Evolutionary conservation across 2,329 filamentous ascomycete species (phyloP).

Genomic region (Gyromitra esculenta): DNA sequence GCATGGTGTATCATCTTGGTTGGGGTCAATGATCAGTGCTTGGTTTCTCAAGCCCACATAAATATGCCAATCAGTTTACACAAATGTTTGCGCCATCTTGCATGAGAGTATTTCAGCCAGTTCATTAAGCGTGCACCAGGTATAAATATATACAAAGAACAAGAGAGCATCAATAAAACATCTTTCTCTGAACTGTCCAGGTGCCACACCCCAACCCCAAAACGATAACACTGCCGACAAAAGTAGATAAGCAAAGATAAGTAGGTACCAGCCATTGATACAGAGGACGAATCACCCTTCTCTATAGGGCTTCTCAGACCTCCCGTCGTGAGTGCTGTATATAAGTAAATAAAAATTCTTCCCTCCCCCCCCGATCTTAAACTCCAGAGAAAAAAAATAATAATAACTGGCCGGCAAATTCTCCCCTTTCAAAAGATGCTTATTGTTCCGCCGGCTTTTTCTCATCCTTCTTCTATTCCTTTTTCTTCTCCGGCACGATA

Average conservation of each 20-base stretch:
- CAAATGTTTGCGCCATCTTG: not conserved
- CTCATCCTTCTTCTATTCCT: not conserved
- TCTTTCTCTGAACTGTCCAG: not conserved
- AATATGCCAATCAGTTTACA: not conserved
- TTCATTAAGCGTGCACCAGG: not conserved
- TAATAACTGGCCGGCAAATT: not conserved
- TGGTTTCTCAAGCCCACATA: constrained; percentile 3
- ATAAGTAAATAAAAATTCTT: not conserved
- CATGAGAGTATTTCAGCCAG: not conserved
- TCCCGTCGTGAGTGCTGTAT: not conserved
- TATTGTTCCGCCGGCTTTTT: not conserved
- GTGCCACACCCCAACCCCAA: not conserved
- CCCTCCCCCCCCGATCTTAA: constrained; percentile 1
- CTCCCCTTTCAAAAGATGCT: not conserved
- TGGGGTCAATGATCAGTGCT: constrained; percentile 29
- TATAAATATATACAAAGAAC: constrained; percentile 14
- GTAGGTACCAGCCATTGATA: constrained; percentile 2
- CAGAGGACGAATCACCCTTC: not conserved
- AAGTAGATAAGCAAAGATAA: not conserved
- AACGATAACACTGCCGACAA: not conserved
- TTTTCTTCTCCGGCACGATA: constrained; percentile 16
- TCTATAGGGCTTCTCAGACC: not conserved
- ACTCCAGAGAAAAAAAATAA: constrained; percentile 22
- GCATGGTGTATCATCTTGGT: constrained; percentile 6
- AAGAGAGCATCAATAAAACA: not conserved